Evolutionary conservation across 495 filamentous ascomycete genomes (phyloP), one percentile per base, ranked within the genome.

Genomic region (Trichoderma asperelloides): DNA sequence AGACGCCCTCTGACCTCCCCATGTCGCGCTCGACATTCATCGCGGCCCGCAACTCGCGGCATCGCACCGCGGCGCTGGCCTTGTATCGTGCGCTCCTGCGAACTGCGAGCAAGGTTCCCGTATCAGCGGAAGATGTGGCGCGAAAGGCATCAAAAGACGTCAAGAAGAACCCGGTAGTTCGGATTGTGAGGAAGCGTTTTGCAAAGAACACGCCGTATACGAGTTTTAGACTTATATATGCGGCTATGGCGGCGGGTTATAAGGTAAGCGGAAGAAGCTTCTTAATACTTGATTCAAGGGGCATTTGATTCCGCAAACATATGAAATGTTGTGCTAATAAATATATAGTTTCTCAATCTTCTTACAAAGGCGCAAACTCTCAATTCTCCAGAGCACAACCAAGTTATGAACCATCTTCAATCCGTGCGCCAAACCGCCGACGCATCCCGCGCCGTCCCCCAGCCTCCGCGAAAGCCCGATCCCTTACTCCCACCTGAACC

Each of bases 21-120:
- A 67, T 67, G 66, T 23, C 27, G 15, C 57, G 55, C 39, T 43
- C 33, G 30, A 73, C 82, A 81, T 80, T 81, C 71, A 70, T 80
- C 71, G 73, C 70, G 70, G 71, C 73, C 79, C 66, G 75, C 75
- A 63, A 80, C 77, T 65, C 79, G 73, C 68, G 71, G 70, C 86
- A 89, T 77, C 81, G 85, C 55, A 80, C 78, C 78, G 85, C 86
- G 74, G 87, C 86, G 70, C 78, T 89, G 68, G 84, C 88, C 25
- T 84, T 92, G 40, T 91, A 87, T 71, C 84, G 88, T 70, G 85
- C 86, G 16, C 83, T 92, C 68, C 78, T 91, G 21, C 84, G 81
- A 67, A 82, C 85, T 80, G 86, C 81, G 71, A 70, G 76, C 25
- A 75, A 73, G 62, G 70, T 86, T 57, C 75, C 78, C 12, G 69